phyloP scores from a whole-genome alignment of 805 yeast species.

The Martiniozyma abietophila region DNA sequence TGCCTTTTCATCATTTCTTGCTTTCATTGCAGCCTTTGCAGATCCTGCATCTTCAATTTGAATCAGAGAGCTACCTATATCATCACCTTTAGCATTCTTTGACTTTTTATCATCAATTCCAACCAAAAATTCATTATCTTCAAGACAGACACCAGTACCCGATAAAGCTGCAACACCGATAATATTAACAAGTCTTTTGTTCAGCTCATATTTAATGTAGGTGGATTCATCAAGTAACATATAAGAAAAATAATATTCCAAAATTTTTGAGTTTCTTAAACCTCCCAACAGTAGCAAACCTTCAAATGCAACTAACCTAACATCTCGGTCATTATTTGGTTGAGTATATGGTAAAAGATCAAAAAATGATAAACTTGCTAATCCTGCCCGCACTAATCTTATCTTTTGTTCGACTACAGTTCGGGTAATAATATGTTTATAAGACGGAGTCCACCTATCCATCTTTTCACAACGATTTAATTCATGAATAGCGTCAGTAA shows the following conservation, averaged over 20 bases:
- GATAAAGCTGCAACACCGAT: constrained; percentile 60
- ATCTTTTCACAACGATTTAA: constrained; percentile 66
- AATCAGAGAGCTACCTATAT: constrained; percentile 36
- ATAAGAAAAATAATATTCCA: constrained; percentile 53
- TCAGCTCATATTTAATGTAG: constrained; percentile 40
- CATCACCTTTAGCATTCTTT: constrained; percentile 11
- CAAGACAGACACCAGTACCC: constrained; percentile 49
- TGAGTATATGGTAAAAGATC: constrained; percentile 48
- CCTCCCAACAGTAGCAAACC: constrained; percentile 72
- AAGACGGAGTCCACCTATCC: constrained; percentile 82
- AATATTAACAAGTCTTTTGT: constrained; percentile 37
- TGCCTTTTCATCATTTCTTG: constrained; percentile 57
- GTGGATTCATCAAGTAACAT: constrained; percentile 48
- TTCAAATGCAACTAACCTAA: constrained; percentile 60
- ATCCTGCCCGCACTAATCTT: constrained; percentile 45
- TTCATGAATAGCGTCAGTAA: constrained; percentile 49
- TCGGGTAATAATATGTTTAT: constrained; percentile 43
- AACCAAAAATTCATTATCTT: constrained; percentile 51
- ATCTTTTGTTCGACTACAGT: constrained; percentile 54
- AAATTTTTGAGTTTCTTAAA: constrained; percentile 49
- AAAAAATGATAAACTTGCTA: constrained; percentile 41
- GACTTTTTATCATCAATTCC: constrained; percentile 8
- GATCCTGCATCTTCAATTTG: constrained; percentile 47
- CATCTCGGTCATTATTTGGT: constrained; percentile 35
- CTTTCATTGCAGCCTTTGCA: constrained; percentile 30